These are phyloP conservation scores for Mercurialis annua DNA, from an alignment of 345 rosid species.

Conservation along the genomic window DNA sequence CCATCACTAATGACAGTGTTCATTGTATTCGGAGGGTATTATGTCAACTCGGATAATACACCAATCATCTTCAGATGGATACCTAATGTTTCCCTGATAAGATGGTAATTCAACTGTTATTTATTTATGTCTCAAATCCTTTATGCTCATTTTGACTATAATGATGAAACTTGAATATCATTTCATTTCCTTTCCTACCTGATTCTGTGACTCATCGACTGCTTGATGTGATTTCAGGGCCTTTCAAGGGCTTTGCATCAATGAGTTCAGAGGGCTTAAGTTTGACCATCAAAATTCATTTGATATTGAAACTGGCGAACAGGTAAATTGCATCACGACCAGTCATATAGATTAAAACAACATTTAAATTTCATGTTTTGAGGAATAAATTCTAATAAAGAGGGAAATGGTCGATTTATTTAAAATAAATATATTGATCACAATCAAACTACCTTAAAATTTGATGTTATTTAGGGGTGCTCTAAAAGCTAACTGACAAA, in stretches of 20 bases:
- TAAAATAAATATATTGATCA: not conserved
- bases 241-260: constrained; percentile 93
- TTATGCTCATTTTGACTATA: not conserved
- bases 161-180: not conserved
- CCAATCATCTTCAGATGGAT: constrained; percentile 93
- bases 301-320: constrained; percentile 91
- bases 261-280: constrained; percentile 79
- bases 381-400: not conserved
- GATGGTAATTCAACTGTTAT: constrained; percentile 53
- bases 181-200: not conserved
- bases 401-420: not conserved
- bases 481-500: no score
- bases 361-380: not conserved
- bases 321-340: constrained; percentile 45
- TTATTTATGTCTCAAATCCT: not conserved
- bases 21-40: constrained; percentile 90
- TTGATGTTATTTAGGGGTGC: not conserved
- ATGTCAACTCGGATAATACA: constrained; percentile 80
- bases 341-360: not conserved
- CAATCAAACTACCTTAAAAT: not conserved
- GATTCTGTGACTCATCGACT: constrained; percentile 3
- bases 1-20: constrained; percentile 99
- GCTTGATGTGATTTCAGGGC: constrained; percentile 60
- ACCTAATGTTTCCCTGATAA: constrained; percentile 79
- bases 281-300: constrained; percentile 77